Evolutionary conservation across 306 rosid species (phyloP), one percentile per base, ranked within the genome.

Genomic region (Inga leiocalycina): DNA sequence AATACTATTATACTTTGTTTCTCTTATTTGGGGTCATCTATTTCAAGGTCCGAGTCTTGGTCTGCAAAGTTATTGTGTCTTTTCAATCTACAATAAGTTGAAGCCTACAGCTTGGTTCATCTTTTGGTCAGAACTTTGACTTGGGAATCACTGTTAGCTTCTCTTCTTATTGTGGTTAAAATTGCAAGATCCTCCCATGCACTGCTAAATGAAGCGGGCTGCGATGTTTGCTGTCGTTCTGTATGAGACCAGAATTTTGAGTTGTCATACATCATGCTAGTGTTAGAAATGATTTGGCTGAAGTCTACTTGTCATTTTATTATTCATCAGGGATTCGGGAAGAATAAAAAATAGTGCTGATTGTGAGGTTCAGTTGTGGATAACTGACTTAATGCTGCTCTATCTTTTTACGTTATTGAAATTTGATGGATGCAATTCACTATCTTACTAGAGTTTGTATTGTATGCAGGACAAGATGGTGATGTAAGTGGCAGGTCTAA

Each of bases 401-500:
- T 88, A 56, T n/a, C 10, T 22, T 70, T 81, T 46, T 69, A 27
- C 24, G 7, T 57, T 41, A 48, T 49, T 51, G 68, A 74, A 66
- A 64, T 44, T 69, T 34, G 71, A 16, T 75, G 67, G 66, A 39
- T 67, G 39, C 66, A 45, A 59, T 80, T 32, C 20, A 12, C 12
- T 45, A 15, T 56, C 48, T 67, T 39, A 30, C 85, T 79, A 54
- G 81, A 78, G 12, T 46, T 54, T 85, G 43, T 66, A 14, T 56
- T 68, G 49, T 68, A 44, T 77, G 30, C 82, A 83, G 89, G 87
- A 8, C 90, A 69, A 16, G 97, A 93, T 57, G 97, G 94, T 54
- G 98, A 92, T 49, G 89, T 27, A 68, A 88, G 91, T 75, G 96
- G 97, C 39, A 90, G 96, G 90, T 91, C 98, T 16, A 94, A 91